Conservation (phyloP, 495 filamentous ascomycete genomes). For the Penicillium antarcticum region DNA sequence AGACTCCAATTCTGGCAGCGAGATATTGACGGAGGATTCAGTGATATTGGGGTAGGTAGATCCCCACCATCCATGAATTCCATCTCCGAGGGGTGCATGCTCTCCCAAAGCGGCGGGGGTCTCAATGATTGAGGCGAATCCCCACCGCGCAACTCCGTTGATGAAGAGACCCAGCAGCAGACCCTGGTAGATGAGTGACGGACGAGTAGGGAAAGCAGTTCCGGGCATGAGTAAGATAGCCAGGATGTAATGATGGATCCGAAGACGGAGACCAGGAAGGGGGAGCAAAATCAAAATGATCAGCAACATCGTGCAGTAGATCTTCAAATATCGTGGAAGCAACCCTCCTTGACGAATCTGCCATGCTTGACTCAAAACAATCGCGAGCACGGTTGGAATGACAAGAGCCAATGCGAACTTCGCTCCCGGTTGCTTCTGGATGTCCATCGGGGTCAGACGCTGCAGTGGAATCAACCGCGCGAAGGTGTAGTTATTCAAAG, state of each 20-base stretch:
- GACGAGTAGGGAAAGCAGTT: conserved; percentile 77
- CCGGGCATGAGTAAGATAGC: conserved; percentile 80
- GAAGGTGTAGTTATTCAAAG: conserved; percentile 80
- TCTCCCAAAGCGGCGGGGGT: conserved; percentile 65
- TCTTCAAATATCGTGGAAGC: conserved; percentile 63
- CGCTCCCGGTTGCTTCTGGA: conserved; percentile 74
- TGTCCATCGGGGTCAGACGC: conserved; percentile 71
- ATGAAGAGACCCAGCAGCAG: conserved; percentile 86
- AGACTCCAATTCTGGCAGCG: conserved; percentile 33
- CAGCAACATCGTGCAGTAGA: conserved; percentile 63
- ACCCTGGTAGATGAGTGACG: conserved; percentile 77
- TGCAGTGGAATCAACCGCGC: conserved; percentile 74
- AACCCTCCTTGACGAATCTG: conserved; percentile 71
- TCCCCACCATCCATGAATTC: conserved; percentile 52
- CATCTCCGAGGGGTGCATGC: conserved; percentile 29
- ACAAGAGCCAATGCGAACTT: conserved; percentile 66
- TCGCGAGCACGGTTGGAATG: conserved; percentile 54
- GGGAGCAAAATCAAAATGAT: conserved; percentile 62
- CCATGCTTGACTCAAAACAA: conserved; percentile 67
- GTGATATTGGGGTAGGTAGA: conserved; percentile 65
- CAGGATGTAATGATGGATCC: conserved; percentile 95
- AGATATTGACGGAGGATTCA: conserved; percentile 47
- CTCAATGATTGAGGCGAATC: conserved; percentile 87
- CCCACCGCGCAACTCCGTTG: conserved; percentile 91
- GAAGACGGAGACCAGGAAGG: conserved; percentile 76